These are phyloP conservation scores for Trichosporon sp. DNA, from an alignment of 1,284 basidiomycete species.

Conservation along the genomic window DNA sequence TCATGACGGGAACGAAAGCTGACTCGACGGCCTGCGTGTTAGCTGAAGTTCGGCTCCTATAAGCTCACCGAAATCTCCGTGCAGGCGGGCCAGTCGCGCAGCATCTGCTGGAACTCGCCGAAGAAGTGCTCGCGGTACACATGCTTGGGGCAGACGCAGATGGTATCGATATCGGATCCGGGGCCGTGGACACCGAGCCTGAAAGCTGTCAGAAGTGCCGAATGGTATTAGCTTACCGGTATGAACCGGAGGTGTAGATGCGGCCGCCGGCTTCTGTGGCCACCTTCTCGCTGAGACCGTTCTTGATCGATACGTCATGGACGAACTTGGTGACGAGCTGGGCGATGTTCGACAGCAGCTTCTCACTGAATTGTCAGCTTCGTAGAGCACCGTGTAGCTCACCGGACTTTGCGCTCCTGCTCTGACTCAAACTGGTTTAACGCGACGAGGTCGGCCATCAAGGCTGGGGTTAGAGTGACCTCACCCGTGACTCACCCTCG, in stretches of 20 bases:
- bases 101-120: slow-evolving; percentile 81
- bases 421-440: slow-evolving; percentile 88
- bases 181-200: slow-evolving; percentile 91
- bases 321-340: slow-evolving; percentile 93
- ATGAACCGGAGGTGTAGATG: slow-evolving; percentile 98
- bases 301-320: slow-evolving; percentile 68
- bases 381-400: slow-evolving; percentile 40
- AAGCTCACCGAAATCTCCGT: slow-evolving; percentile 82
- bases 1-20: slow-evolving; percentile 94
- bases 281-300: slow-evolving; percentile 78
- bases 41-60: background rate
- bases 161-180: slow-evolving; percentile 95
- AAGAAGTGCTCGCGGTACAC: slow-evolving; percentile 96
- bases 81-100: slow-evolving; percentile 78
- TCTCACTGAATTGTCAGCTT: slow-evolving; percentile 61
- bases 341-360: slow-evolving; percentile 84
- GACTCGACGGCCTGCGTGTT: slow-evolving; percentile 77
- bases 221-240: slow-evolving; percentile 54
- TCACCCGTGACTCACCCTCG: slow-evolving; percentile 56
- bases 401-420: slow-evolving; percentile 85
- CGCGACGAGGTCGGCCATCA: slow-evolving; percentile 71
- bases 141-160: slow-evolving; percentile 95
- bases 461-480: slow-evolving; percentile 24
- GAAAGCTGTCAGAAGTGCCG: background rate
- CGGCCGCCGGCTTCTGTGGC: slow-evolving; percentile 88